A percentile compares a stretch with the other conserved stretches of the same genome.
These are phyloP conservation scores for Aspergillus carbonarius DNA, from an alignment of 2,329 filamentous ascomycete genomes.

Conservation along the genomic window DNA sequence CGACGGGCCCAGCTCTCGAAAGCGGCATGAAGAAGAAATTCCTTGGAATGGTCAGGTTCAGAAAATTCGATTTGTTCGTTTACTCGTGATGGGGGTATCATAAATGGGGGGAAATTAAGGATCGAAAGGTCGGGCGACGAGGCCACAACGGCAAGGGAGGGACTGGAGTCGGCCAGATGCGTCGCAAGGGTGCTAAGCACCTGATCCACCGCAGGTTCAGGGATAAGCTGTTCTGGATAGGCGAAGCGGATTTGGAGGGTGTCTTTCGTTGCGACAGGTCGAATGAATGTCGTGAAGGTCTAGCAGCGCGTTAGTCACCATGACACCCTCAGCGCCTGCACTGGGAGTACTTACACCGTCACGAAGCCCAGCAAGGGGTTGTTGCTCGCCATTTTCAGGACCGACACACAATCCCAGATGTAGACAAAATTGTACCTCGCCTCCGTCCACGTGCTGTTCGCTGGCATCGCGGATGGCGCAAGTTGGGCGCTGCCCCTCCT, in stretches of 20 bases:
- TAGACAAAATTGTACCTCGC: conserved; percentile 24
- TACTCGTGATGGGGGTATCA: conserved; percentile 20
- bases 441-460: conserved; percentile 9
- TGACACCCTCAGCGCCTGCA: background rate
- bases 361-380: background rate
- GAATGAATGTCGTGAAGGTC: conserved; percentile 19
- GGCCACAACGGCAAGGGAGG: conserved; percentile 4
- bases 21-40: conserved; percentile 25
- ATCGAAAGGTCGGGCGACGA: conserved; percentile 21
- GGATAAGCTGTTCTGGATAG: conserved; percentile 21
- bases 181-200: conserved; percentile 19
- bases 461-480: conserved; percentile 14
- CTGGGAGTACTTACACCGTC: conserved; percentile 15
- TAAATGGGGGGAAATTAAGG: conserved; percentile 28
- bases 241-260: conserved; percentile 17
- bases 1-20: conserved; percentile 27
- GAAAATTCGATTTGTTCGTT: conserved; percentile 5
- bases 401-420: conserved; percentile 14
- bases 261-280: background rate
- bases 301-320: conserved; percentile 12
- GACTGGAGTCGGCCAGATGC: conserved; percentile 15
- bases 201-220: conserved; percentile 19
- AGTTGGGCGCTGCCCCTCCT: background rate
- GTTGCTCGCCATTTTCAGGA: conserved; percentile 20
- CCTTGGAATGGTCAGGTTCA: background rate